Evolutionary conservation across 164 flowering plant genomes (phyloP).

Genomic region (Buxus sempervirens): DNA sequence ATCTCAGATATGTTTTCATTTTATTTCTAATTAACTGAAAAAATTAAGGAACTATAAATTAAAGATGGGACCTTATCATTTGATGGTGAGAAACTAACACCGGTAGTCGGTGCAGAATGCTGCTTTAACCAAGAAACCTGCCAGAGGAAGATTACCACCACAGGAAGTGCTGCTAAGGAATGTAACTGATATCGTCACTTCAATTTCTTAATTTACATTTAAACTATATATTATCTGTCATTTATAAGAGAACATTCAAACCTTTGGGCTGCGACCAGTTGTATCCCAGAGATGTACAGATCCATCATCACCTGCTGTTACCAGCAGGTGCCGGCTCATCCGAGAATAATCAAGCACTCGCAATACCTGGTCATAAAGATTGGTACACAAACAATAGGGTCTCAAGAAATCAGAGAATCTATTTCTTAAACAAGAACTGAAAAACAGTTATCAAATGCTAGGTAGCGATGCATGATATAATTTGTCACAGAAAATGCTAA

Average conservation of each 20-base stretch:
- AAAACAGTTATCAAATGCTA: constrained; percentile 1
- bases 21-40: background rate
- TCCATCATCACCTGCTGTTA: constrained; percentile 98
- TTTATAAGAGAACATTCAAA: constrained; percentile 18
- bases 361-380: constrained; percentile 64
- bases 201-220: too few relatives aligned
- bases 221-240: too few relatives aligned
- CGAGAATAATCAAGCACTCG: constrained; percentile 98
- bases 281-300: constrained; percentile 95
- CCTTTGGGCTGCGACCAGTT: constrained; percentile 91
- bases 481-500: background rate
- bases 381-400: constrained; percentile 28
- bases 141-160: background rate
- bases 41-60: too few relatives aligned
- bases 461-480: too few relatives aligned
- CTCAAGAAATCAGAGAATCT: constrained; percentile 4
- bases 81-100: constrained; percentile 88
- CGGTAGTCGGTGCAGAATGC: constrained; percentile 97
- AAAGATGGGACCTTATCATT: constrained; percentile 98
- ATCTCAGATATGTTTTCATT: background rate
- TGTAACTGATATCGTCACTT: background rate
- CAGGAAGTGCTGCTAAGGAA: background rate
- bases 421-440: constrained; percentile 12
- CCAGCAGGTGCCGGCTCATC: constrained; percentile 83
- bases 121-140: constrained; percentile 95